phyloP scores from a whole-genome alignment of 768 basidiomycete species.

The Lactarius pseudohatsudake region DNA sequence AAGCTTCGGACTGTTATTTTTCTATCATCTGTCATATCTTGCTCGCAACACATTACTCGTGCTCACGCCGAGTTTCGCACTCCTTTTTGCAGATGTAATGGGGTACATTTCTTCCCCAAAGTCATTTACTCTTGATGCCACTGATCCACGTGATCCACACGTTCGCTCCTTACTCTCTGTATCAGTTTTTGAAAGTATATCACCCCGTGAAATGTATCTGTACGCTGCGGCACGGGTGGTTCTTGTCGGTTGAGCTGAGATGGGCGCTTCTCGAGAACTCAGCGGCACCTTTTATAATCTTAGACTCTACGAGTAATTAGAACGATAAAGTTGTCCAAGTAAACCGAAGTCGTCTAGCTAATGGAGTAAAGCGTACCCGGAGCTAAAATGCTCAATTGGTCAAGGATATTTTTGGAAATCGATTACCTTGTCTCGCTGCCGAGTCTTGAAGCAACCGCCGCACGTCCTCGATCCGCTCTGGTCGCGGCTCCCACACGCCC shows the following conservation, averaged over 20 bases:
- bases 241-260: not conserved
- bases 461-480: conserved; percentile 40
- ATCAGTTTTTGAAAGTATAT: conserved; percentile 11
- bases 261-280: conserved; percentile 21
- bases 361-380: not conserved
- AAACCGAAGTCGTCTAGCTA: conserved; percentile 1
- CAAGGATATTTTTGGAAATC: conserved; percentile 28
- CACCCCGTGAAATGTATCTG: conserved; percentile 16
- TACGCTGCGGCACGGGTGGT: not conserved
- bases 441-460: conserved; percentile 41
- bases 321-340: not conserved
- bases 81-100: not conserved
- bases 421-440: conserved; percentile 38
- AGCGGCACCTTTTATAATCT: conserved; percentile 12
- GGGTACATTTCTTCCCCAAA: not conserved
- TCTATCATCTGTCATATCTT: conserved; percentile 11
- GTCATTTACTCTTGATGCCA: conserved; percentile 5
- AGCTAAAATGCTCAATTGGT: not conserved
- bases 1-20: not conserved
- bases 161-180: conserved; percentile 21
- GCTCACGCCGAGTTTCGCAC: not conserved
- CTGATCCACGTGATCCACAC: conserved; percentile 8
- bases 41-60: not conserved
- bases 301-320: not conserved
- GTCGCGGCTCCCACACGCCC: conserved; percentile 39